Percentiles rank a stretch among this genome's conserved stretches.
phyloP scores from a whole-genome alignment of 2,329 filamentous ascomycete genomes.

The Trichoderma sp. region DNA sequence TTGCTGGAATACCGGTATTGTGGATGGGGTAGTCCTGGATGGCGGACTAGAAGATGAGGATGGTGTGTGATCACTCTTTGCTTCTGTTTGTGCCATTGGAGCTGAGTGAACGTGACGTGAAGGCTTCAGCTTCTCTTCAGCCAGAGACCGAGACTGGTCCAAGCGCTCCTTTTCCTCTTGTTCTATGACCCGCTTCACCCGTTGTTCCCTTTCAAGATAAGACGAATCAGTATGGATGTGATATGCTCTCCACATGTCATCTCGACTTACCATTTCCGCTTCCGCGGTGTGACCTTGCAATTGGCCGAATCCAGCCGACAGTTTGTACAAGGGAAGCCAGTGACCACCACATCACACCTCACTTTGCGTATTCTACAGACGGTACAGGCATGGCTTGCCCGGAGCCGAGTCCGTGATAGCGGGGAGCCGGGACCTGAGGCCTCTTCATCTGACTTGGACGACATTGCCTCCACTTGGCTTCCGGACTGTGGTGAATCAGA shows the following conservation, averaged over 20 bases:
- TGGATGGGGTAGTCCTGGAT: not conserved
- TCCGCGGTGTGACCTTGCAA: slow-evolving; percentile 15
- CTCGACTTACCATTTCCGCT: slow-evolving; percentile 1
- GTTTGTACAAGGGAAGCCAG: slow-evolving; percentile 22
- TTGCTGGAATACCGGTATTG: not conserved
- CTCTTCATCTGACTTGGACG: slow-evolving; percentile 5
- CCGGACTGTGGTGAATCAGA: not conserved
- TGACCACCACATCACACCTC: slow-evolving; percentile 21
- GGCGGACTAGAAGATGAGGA: not conserved
- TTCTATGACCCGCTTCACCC: slow-evolving; percentile 9
- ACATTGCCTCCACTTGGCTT: slow-evolving; percentile 4
- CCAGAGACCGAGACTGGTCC: not conserved
- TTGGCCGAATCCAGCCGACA: slow-evolving; percentile 19
- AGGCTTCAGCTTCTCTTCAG: not conserved
- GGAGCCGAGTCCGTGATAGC: slow-evolving; percentile 4
- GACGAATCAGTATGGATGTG: not conserved
- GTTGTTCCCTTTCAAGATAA: slow-evolving; percentile 4
- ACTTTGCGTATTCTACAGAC: slow-evolving; percentile 19
- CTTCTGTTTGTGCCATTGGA: not conserved
- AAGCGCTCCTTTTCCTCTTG: slow-evolving; percentile 1
- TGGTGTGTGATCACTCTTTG: not conserved
- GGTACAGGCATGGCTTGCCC: slow-evolving; percentile 12
- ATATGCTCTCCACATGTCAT: not conserved
- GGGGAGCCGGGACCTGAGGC: not conserved
- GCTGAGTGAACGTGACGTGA: not conserved